Percentiles rank a stretch among this genome's conserved stretches.
Evolutionary conservation across 2,329 filamentous ascomycete species (phyloP).

Genomic region (Dothidotthia symphoricarpi): DNA sequence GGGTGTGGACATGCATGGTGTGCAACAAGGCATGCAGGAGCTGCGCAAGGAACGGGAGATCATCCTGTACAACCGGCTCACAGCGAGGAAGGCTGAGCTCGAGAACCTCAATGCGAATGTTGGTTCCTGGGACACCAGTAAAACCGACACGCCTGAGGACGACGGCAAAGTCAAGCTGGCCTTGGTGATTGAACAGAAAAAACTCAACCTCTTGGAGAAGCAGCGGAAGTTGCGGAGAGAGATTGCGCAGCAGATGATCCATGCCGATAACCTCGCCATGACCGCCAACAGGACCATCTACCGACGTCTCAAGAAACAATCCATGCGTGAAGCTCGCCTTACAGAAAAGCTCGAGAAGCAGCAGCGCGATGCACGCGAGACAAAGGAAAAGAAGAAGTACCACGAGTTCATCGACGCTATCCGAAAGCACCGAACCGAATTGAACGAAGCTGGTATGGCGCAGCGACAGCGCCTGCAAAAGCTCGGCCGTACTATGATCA

Average conservation of each 20-base stretch:
- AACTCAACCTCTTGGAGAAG: constrained; percentile 80
- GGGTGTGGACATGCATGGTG: constrained; percentile 77
- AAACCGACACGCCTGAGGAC: constrained; percentile 64
- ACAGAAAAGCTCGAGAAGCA: constrained; percentile 99
- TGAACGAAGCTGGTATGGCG: constrained; percentile 64
- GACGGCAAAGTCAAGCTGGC: constrained; percentile 82
- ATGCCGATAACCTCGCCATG: constrained; percentile 95
- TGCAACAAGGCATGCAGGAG: constrained; percentile 44
- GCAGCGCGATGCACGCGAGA: constrained; percentile 92
- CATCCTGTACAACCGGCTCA: constrained; percentile 86
- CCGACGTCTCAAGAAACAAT: constrained; percentile 96
- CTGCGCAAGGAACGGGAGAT: constrained; percentile 83
- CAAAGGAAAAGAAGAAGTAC: constrained; percentile 97
- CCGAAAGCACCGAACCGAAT: constrained; percentile 74
- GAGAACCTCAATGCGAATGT: constrained; percentile 82
- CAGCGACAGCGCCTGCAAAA: constrained; percentile 78
- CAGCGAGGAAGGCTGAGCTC: constrained; percentile 77
- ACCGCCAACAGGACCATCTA: constrained; percentile 90
- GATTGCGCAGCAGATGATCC: constrained; percentile 87
- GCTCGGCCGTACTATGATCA: constrained; percentile 82
- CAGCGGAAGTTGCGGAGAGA: constrained; percentile 82
- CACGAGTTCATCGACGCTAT: constrained; percentile 87
- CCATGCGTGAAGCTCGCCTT: constrained; percentile 87
- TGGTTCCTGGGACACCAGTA: constrained; percentile 76
- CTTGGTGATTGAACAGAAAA: constrained; percentile 93